Base-by-base conservation (phyloP, 208 protist genomes). In the Paratrypanosoma confusum region DNA sequence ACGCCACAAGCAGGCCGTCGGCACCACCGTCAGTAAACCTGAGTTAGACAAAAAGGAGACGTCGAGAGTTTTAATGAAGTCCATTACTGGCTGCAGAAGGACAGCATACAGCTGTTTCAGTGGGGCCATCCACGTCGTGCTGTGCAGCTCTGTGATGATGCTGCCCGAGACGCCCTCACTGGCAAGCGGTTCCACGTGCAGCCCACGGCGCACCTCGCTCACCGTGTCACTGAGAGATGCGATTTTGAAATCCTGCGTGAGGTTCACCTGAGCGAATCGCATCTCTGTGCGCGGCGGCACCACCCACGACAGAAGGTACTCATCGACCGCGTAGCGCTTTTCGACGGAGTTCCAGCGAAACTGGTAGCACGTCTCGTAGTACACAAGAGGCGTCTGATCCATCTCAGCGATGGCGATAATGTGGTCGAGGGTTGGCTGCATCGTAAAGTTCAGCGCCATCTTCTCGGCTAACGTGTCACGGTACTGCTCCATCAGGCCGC, bases 271-370 rank as follows among this genome's bases (percentile, higher is more conserved):
- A 8, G 92, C 73, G 36, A 89, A 93, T 27, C 79, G 77, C 69
- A 93, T 79, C 45, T 90, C 79, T 41, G 62, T 65, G 11, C 52
- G 60, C 38, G 72, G 70, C 23, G 80, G 66, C 28, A 95, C 71
- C 3, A 89, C 74, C 88, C 88, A 95, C 20, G 82, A 86, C 32
- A 65, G 66, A 28, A 95, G 39, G 36, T 65, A 65, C 54, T 95
- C 81, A 43, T 76, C 59, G 35, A 53, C 61, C 7, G 46, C 46
- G 46, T 77, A 91, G 16, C 18, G 41, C 18, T 57, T 39, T 22
- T 49, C 34, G 39, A 62, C 41, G 6, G 49, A 43, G 10, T 25
- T 52, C 79, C 83, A 95, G 24, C 76, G 71, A 41, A 78, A 93
- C 23, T 63, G 76, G 18, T 71, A 55, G 11, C 54, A 50, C 7